A percentile compares a stretch with the other conserved stretches of the same genome.
These are phyloP conservation scores for Cutaneotrichosporon cyanovorans DNA, from an alignment of 1,284 basidiomycete genomes.

Conservation along the genomic window DNA sequence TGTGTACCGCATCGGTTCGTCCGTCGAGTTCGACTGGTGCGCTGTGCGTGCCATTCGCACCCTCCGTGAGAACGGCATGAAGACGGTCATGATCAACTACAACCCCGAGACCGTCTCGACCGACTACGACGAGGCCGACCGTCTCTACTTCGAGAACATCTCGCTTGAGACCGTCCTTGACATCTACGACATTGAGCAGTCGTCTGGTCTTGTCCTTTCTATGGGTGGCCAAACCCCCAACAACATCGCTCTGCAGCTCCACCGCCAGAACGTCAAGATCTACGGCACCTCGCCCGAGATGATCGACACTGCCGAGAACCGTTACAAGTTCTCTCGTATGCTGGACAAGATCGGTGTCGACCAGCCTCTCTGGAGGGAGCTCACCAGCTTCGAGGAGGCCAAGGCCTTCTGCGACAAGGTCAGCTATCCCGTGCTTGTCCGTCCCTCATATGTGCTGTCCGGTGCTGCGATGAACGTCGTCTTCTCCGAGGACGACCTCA, in stretches of 20 bases:
- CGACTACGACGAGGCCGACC: conserved; percentile 97
- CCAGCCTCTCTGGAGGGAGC: conserved; percentile 95
- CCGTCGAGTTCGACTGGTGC: conserved; percentile 99
- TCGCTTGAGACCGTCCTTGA: conserved; percentile 92
- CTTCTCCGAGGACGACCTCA: conserved; percentile 82
- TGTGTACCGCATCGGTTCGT: conserved; percentile 96
- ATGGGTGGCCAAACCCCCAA: conserved; percentile 99
- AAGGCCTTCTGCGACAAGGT: conserved; percentile 80
- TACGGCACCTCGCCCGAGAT: conserved; percentile 98
- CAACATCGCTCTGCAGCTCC: conserved; percentile 90
- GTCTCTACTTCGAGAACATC: conserved; percentile 98
- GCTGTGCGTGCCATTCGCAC: conserved; percentile 95
- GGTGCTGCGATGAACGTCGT: conserved; percentile 99
- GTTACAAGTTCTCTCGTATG: conserved; percentile 98
- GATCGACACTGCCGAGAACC: conserved; percentile 98
- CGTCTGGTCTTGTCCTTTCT: conserved; percentile 85
- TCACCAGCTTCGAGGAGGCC: conserved; percentile 85
- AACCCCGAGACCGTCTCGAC: conserved; percentile 99
- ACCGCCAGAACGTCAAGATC: conserved; percentile 94
- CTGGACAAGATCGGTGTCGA: conserved; percentile 96
- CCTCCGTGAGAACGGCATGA: conserved; percentile 84
- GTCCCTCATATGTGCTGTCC: conserved; percentile 95
- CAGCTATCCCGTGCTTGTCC: conserved; percentile 90
- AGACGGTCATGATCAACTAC: conserved; percentile 99
- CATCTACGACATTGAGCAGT: conserved; percentile 87